phyloP scores from a whole-genome alignment of 768 basidiomycete species.

The Suillus subalutaceus region DNA sequence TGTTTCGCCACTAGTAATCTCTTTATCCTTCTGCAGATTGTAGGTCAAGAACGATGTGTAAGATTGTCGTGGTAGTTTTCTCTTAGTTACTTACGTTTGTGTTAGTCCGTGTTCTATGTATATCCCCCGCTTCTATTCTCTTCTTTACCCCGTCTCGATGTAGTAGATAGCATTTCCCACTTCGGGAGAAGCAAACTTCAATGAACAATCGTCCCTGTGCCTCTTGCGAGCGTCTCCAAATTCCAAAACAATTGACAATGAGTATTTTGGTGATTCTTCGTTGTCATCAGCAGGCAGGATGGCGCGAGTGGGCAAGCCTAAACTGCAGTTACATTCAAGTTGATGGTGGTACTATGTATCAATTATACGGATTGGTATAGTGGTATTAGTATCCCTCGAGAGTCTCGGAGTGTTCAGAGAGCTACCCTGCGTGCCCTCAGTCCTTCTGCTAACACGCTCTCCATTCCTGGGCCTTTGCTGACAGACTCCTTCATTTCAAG shows the following conservation, averaged over 20 bases:
- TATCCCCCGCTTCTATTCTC: background rate
- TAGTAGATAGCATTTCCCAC: background rate
- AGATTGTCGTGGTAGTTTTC: background rate
- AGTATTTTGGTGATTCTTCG: background rate
- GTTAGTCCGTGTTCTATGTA: background rate
- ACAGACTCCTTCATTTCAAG: constrained; percentile 43
- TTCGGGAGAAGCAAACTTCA: background rate
- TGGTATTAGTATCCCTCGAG: background rate
- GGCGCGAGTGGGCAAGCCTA: background rate
- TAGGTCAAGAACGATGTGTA: background rate
- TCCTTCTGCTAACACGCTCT: constrained; percentile 34
- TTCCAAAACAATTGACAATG: background rate
- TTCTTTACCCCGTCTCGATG: background rate
- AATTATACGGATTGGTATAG: background rate
- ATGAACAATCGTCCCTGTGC: background rate
- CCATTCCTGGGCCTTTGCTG: constrained; percentile 49
- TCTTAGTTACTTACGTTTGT: background rate
- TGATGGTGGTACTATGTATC: background rate
- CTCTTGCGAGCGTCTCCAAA: background rate
- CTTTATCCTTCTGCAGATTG: background rate
- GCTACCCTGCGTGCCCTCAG: constrained; percentile 16
- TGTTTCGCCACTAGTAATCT: background rate
- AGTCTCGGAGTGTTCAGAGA: background rate
- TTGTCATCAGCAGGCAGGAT: background rate
- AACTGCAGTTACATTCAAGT: background rate